phyloP scores from a whole-genome alignment of 1,284 basidiomycete genomes.

The Papiliotrema nemorosa region DNA sequence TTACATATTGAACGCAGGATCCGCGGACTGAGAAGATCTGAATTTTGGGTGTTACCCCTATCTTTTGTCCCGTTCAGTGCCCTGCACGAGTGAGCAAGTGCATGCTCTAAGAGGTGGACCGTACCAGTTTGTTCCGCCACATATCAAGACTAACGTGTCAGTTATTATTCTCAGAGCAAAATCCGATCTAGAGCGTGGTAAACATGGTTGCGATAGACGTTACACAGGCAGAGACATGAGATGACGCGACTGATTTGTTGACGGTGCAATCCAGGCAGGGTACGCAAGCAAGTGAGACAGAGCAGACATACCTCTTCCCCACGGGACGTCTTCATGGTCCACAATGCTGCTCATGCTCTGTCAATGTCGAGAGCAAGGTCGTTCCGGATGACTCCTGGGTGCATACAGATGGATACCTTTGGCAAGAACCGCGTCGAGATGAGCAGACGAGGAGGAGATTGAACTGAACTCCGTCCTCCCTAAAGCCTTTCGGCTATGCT shows the following conservation, averaged over 20 bases:
- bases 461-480: no score
- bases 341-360: no score
- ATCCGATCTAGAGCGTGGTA: not conserved
- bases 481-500: no score
- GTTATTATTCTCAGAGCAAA: not conserved
- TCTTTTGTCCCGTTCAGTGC: constrained; percentile 29
- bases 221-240: not conserved
- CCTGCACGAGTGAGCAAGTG: constrained; percentile 13
- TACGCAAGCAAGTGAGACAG: no score
- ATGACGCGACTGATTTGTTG: not conserved
- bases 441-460: no score
- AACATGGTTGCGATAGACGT: not conserved
- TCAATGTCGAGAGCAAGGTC: no score
- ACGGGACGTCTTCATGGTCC: constrained; percentile 3
- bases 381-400: no score
- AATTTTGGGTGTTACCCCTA: constrained; percentile 10
- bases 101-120: not conserved
- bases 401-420: no score
- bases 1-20: constrained; percentile 83
- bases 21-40: constrained; percentile 66
- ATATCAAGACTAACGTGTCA: constrained; percentile 20
- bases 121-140: constrained; percentile 28
- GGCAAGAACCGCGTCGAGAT: no score
- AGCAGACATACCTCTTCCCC: constrained; percentile 9
- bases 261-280: not conserved